Evolutionary conservation across 306 rosid species (phyloP).

Genomic region (Arachis hypogaea): DNA sequence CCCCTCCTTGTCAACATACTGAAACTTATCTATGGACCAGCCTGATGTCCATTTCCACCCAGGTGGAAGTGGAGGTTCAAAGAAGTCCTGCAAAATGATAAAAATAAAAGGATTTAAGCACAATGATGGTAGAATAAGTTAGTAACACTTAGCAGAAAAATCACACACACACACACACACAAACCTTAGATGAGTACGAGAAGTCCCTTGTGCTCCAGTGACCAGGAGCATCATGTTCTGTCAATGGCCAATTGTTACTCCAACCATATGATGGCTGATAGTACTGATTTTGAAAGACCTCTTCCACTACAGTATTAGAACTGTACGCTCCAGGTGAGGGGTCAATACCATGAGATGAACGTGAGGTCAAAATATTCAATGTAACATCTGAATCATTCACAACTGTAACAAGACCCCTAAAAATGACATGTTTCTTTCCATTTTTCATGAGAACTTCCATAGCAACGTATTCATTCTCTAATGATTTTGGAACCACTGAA

Average conservation of each 20-base stretch:
- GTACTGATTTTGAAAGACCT: constrained; percentile 75
- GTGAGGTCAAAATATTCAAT: constrained; percentile 62
- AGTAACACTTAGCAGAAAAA: constrained; percentile 7
- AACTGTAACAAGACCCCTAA: constrained; percentile 85
- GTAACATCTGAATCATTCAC: constrained; percentile 81
- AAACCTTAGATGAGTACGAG: constrained; percentile 68
- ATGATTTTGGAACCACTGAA: constrained; percentile 74
- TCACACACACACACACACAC: constrained; percentile 28
- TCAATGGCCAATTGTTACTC: constrained; percentile 59
- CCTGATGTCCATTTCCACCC: constrained; percentile 81
- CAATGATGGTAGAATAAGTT: constrained; percentile 14
- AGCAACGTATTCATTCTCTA: constrained; percentile 69
- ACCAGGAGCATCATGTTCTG: constrained; percentile 53
- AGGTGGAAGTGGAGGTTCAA: constrained; percentile 81
- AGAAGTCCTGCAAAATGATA: constrained; percentile 68
- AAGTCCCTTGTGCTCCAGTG: constrained; percentile 75
- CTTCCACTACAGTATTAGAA: constrained; percentile 50
- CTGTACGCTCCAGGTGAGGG: constrained; percentile 44
- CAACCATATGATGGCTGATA: constrained; percentile 68
- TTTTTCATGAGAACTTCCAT: constrained; percentile 90
- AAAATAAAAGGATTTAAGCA: constrained; percentile 28
- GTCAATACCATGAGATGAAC: constrained; percentile 52
- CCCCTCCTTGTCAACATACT: constrained; percentile 78
- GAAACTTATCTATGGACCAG: constrained; percentile 73
- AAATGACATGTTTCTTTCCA: constrained; percentile 89